Evolutionary conservation across 805 yeast species (phyloP), one percentile per base, ranked within the genome.

Genomic region (Saccharomycopsis capsularis): DNA sequence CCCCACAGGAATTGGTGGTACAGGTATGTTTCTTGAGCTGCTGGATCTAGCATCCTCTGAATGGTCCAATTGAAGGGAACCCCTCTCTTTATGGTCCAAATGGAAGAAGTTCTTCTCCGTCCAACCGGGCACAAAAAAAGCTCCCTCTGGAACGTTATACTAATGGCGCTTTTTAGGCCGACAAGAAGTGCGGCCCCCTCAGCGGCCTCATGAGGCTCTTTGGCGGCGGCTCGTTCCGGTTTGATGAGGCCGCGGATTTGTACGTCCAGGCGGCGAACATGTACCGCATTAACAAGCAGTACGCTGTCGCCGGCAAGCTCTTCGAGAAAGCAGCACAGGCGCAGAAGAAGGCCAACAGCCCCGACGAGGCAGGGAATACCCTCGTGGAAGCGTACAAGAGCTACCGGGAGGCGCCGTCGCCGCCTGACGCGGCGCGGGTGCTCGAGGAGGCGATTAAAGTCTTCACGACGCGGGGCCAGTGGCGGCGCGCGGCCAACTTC

Each of bases 241-340:
- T 70, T 46, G 99, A 93, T 62, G 99, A 93, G 55, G 98, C 99
- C 3, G 82, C 90, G 2, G 99, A 93, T 56, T 67, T 87, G 25
- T 91, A 82, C 62, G 73, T 83, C 21, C 95, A 90, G 65, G 99
- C 99, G 2, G 99, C 95, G n/a, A 93, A 91, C 60, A 74, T 79
- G 25, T 93, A 81, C 69, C 77, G 90, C 54, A 67, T 93, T 50
- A 81, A 78, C 57, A 86, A 85, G 60, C 85, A 88, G 60, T 75
- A 76, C 56, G 67, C 71, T 21, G 68, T 73, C 46, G 97, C 98
- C 0, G 98, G 98, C 9, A 69, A 75, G 54, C 81, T 88, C 18
- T 91, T 90, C 61, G 82, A 85, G 53, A 81, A 79, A 59, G 98
- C 99, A 1, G 95, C 97, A 1, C 78, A 75, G 15, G 77, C 81